Conservation (phyloP, 208 protist species). For the Vickermania ingenoplastis region DNA sequence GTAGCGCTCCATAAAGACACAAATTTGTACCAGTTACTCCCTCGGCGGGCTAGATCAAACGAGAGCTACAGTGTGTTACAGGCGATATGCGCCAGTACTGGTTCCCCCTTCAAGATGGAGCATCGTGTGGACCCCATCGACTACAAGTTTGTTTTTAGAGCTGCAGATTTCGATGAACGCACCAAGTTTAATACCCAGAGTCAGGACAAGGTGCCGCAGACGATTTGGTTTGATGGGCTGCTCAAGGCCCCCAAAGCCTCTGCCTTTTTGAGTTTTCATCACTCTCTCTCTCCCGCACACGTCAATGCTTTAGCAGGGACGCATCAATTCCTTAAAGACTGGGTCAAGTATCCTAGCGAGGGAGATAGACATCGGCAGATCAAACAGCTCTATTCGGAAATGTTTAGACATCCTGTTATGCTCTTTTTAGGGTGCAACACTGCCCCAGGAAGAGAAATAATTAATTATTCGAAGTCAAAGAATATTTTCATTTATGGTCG, state of each 20-base stretch:
- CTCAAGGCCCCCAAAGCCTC: constrained; percentile 50
- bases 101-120: constrained; percentile 80
- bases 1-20: constrained; percentile 50
- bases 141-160: constrained; percentile 79
- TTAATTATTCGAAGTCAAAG: constrained; percentile 74
- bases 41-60: constrained; percentile 65
- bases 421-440: constrained; percentile 70
- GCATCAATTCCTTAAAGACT: constrained; percentile 56
- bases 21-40: constrained; percentile 79
- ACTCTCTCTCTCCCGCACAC: constrained; percentile 34
- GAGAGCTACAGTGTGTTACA: constrained; percentile 59
- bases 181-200: constrained; percentile 66
- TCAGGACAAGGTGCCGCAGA: constrained; percentile 48
- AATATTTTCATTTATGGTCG: constrained; percentile 79
- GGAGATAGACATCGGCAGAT: constrained; percentile 71
- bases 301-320: constrained; percentile 60
- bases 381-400: constrained; percentile 40
- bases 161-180: constrained; percentile 60
- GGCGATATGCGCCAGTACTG: constrained; percentile 65
- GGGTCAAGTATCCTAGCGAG: constrained; percentile 45
- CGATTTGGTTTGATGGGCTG: constrained; percentile 78
- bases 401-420: constrained; percentile 46
- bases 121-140: constrained; percentile 76
- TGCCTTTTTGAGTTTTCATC: constrained; percentile 50
- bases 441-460: constrained; percentile 49